These are phyloP conservation scores for Exophiala spinifera DNA, from an alignment of 2,329 filamentous ascomycete species.

Conservation along the genomic window DNA sequence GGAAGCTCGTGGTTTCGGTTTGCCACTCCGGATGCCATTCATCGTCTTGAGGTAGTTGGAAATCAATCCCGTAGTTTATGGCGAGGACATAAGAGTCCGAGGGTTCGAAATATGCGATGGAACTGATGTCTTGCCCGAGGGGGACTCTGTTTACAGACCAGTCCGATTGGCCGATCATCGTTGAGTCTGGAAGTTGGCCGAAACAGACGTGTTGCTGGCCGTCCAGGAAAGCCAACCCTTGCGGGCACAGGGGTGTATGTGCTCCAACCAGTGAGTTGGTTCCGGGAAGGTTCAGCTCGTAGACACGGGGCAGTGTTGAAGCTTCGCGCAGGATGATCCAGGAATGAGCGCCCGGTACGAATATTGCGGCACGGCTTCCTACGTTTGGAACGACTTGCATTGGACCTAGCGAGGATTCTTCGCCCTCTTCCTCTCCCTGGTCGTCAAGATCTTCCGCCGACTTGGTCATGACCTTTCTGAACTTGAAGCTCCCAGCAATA, in stretches of 20 bases:
- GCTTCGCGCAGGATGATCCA: conserved; percentile 80
- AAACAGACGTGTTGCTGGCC: conserved; percentile 42
- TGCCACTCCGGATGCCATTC: conserved; percentile 79
- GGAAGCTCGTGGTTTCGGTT: conserved; percentile 57
- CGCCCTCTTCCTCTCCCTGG: conserved; percentile 49
- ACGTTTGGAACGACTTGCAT: conserved; percentile 50
- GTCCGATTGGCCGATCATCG: conserved; percentile 69
- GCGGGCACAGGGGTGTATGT: conserved; percentile 71
- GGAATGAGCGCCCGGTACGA: conserved; percentile 75
- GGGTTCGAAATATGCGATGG: conserved; percentile 71
- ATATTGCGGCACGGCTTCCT: conserved; percentile 76
- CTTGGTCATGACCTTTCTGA: conserved; percentile 70
- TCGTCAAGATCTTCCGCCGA: conserved; percentile 47
- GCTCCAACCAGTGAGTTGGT: conserved; percentile 72
- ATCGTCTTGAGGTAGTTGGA: conserved; percentile 82
- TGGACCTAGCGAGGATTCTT: conserved; percentile 39
- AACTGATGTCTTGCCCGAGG: conserved; percentile 67
- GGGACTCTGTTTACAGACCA: conserved; percentile 71
- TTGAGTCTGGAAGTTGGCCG: conserved; percentile 63
- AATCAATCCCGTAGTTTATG: conserved; percentile 65
- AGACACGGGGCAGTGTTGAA: conserved; percentile 69
- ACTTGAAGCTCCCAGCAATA: conserved; percentile 54
- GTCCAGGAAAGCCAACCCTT: conserved; percentile 81
- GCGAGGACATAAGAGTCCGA: conserved; percentile 74
- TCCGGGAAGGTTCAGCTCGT: conserved; percentile 66